These are phyloP conservation scores for Vachellia pachyceras DNA, from an alignment of 306 rosid genomes.

Conservation along the genomic window DNA sequence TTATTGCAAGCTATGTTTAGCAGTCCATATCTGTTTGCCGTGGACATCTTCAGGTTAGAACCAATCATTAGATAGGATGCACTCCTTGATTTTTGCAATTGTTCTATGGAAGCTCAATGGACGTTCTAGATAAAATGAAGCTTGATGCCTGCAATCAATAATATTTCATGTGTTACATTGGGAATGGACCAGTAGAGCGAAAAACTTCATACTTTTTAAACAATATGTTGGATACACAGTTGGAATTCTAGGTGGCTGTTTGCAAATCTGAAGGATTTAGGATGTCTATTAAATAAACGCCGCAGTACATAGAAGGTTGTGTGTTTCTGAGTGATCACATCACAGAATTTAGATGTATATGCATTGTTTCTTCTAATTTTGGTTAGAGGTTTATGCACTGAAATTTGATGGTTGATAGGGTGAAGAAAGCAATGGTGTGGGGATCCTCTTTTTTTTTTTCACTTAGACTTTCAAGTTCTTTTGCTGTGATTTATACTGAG, in stretches of 20 bases:
- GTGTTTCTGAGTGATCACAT: slow-evolving; percentile 1
- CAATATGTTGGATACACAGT: neutral
- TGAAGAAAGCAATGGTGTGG: neutral
- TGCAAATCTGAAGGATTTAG: slow-evolving; percentile 13
- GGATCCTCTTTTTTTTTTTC: no score
- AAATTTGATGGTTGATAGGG: neutral
- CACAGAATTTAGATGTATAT: slow-evolving; percentile 14
- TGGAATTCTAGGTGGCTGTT: neutral
- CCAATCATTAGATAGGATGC: neutral
- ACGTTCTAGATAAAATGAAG: neutral
- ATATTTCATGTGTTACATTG: neutral
- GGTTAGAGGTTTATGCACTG: slow-evolving; percentile 5
- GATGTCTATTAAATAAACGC: neutral
- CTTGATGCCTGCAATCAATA: neutral
- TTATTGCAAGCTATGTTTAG: neutral
- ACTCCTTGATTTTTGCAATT: neutral
- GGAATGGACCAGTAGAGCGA: neutral
- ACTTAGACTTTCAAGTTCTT: no score
- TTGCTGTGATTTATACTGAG: slow-evolving; percentile 15
- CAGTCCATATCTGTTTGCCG: neutral
- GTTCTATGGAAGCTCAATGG: neutral
- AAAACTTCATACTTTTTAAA: neutral
- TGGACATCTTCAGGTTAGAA: neutral
- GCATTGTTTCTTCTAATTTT: slow-evolving; percentile 21
- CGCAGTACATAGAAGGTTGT: neutral